Evolutionary conservation across 208 protist genomes (phyloP).

Genomic region (Leishmania tropica): DNA sequence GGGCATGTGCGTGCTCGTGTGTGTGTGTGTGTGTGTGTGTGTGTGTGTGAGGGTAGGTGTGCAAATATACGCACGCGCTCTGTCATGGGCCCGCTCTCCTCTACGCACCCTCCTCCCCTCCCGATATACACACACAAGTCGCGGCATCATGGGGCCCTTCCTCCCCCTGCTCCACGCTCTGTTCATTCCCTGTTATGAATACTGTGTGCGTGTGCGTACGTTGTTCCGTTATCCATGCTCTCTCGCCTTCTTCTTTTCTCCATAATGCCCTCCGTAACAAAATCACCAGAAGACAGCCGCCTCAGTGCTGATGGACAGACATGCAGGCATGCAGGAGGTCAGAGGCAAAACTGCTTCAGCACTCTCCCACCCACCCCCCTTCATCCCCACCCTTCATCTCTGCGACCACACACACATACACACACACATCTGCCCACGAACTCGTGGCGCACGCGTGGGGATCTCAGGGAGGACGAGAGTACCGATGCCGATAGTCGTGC

Average conservation of each 20-base stretch:
- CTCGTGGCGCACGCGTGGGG: not conserved
- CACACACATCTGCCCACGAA: not conserved
- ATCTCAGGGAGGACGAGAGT: not conserved
- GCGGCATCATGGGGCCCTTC: not conserved
- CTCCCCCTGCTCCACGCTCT: not conserved
- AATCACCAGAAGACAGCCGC: not conserved
- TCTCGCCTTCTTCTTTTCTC: not conserved
- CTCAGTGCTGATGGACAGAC: not conserved
- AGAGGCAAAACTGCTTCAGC: no score
- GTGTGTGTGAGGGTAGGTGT: not conserved
- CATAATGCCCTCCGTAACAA: not conserved
- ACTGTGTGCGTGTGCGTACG: constrained; percentile 2
- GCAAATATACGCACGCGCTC: not conserved
- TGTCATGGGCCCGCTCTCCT: not conserved
- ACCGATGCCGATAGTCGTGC: not conserved
- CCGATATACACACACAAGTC: not conserved
- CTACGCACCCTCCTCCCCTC: not conserved
- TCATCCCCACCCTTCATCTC: not conserved
- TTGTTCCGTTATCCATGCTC: not conserved
- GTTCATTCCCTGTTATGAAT: not conserved
- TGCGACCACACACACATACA: not conserved
- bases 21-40: no score
- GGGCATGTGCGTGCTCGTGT: not conserved
- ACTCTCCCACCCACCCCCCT: not conserved
- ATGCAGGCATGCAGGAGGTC: not conserved